A percentile compares a stretch with the other conserved stretches of the same genome.
These are phyloP conservation scores for Russula olivacea DNA, from an alignment of 768 basidiomycete genomes.

Conservation along the genomic window DNA sequence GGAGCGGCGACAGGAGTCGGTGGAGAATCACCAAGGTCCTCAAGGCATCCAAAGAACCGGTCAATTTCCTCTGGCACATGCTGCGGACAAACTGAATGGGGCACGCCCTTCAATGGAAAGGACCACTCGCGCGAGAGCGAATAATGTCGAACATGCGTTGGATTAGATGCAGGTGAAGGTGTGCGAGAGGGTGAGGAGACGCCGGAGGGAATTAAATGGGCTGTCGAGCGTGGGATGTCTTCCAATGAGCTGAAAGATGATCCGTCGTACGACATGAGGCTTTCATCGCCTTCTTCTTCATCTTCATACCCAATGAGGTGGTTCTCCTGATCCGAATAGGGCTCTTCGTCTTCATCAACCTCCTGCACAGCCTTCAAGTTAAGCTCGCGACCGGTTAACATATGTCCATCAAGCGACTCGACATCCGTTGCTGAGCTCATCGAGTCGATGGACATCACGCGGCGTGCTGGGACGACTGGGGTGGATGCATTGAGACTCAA, in stretches of 20 bases:
- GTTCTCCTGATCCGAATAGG: slow-evolving; percentile 47
- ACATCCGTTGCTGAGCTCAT: slow-evolving; percentile 61
- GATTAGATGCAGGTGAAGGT: slow-evolving; percentile 27
- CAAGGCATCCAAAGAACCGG: slow-evolving; percentile 68
- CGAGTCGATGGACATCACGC: slow-evolving; percentile 57
- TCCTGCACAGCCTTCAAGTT: slow-evolving; percentile 57
- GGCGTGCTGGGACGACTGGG: slow-evolving; percentile 41
- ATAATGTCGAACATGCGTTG: slow-evolving; percentile 32
- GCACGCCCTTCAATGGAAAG: slow-evolving; percentile 35
- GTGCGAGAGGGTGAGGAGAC: slow-evolving; percentile 30
- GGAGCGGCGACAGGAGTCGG: slow-evolving; percentile 34
- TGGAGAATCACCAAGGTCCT: slow-evolving; percentile 47
- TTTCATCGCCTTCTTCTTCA: slow-evolving; percentile 64
- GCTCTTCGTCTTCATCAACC: slow-evolving; percentile 39
- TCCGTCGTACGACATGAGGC: slow-evolving; percentile 34
- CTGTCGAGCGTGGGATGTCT: slow-evolving; percentile 31
- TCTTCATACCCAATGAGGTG: slow-evolving; percentile 65
- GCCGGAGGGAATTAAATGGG: slow-evolving; percentile 32
- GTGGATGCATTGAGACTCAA: slow-evolving; percentile 45
- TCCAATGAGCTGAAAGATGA: slow-evolving; percentile 31
- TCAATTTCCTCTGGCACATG: slow-evolving; percentile 50
- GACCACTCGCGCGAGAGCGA: slow-evolving; percentile 68
- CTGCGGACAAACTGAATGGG: slow-evolving; percentile 22
- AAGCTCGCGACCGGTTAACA: slow-evolving; percentile 33
- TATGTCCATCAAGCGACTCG: slow-evolving; percentile 46